phyloP scores from a whole-genome alignment of 768 basidiomycete species.

The Exsudoporus frostii region DNA sequence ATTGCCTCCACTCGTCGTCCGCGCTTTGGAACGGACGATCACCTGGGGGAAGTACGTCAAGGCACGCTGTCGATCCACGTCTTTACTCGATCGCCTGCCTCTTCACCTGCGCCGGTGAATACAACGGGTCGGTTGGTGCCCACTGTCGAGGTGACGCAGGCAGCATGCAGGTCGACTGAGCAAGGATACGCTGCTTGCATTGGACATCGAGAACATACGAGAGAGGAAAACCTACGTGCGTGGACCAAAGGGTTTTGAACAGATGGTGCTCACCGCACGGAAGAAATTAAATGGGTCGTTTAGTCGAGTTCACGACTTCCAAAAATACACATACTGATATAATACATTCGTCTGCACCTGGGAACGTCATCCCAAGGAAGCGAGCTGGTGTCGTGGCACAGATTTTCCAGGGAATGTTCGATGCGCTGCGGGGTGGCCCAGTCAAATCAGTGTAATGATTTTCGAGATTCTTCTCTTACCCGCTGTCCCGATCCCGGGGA shows the following conservation, averaged over 20 bases:
- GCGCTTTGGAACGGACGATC: conserved; percentile 1
- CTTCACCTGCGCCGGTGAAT: neutral
- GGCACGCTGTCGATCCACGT: conserved; percentile 37
- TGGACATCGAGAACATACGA: conserved; percentile 10
- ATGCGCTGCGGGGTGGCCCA: conserved; percentile 16
- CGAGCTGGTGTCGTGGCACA: conserved; percentile 33
- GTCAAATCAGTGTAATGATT: neutral
- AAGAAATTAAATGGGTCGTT: conserved; percentile 11
- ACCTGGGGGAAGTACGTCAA: neutral
- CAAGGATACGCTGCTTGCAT: neutral
- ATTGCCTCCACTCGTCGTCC: conserved; percentile 38
- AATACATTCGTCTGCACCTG: conserved; percentile 6
- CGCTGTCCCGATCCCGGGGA: conserved; percentile 22
- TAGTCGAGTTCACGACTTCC: neutral
- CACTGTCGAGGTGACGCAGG: conserved; percentile 10
- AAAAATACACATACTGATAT: conserved; percentile 1
- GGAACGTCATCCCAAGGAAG: conserved; percentile 26
- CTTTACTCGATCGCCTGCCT: conserved; percentile 26
- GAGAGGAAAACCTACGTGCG: conserved; percentile 44
- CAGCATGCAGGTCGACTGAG: conserved; percentile 23
- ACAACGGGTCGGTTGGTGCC: conserved; percentile 11
- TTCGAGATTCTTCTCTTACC: conserved; percentile 7
- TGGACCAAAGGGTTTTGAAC: conserved; percentile 48
- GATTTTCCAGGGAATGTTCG: conserved; percentile 28
- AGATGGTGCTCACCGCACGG: conserved; percentile 34